Conservation (phyloP, 2,329 filamentous ascomycete genomes). For the Fusarium palustre region DNA sequence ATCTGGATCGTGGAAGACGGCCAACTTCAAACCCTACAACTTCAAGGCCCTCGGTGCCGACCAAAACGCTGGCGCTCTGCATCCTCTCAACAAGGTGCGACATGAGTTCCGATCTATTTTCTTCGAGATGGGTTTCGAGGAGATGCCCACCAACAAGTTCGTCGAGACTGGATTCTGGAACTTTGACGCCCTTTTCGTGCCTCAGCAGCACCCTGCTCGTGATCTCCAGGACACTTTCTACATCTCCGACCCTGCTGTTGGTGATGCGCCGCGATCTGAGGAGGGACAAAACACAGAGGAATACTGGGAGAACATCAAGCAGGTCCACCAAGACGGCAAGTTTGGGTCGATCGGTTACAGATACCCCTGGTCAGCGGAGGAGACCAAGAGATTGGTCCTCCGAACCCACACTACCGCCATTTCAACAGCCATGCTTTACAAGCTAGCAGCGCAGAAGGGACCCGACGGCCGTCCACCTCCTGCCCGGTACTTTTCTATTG, state of each 20-base stretch:
- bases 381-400: constrained; percentile 87
- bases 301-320: constrained; percentile 89
- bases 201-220: constrained; percentile 93
- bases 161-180: constrained; percentile 99
- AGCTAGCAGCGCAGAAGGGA: constrained; percentile 83
- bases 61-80: constrained; percentile 71
- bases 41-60: constrained; percentile 78
- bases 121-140: constrained; percentile 98
- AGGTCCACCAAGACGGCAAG: constrained; percentile 90
- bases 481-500: constrained; percentile 98
- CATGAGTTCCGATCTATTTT: constrained; percentile 97
- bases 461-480: constrained; percentile 73
- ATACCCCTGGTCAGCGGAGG: constrained; percentile 91
- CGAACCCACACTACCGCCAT: constrained; percentile 97
- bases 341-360: constrained; percentile 97
- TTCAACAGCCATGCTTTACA: constrained; percentile 90
- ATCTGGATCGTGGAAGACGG: constrained; percentile 90
- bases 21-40: constrained; percentile 84
- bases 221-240: constrained; percentile 99
- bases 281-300: constrained; percentile 77
- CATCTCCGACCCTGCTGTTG: constrained; percentile 86
- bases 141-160: constrained; percentile 95
- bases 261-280: constrained; percentile 73
- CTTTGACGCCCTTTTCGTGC: constrained; percentile 96
- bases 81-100: constrained; percentile 91